Base-by-base conservation (phyloP, 2,329 filamentous ascomycete genomes). In the Fusarium sp. region DNA sequence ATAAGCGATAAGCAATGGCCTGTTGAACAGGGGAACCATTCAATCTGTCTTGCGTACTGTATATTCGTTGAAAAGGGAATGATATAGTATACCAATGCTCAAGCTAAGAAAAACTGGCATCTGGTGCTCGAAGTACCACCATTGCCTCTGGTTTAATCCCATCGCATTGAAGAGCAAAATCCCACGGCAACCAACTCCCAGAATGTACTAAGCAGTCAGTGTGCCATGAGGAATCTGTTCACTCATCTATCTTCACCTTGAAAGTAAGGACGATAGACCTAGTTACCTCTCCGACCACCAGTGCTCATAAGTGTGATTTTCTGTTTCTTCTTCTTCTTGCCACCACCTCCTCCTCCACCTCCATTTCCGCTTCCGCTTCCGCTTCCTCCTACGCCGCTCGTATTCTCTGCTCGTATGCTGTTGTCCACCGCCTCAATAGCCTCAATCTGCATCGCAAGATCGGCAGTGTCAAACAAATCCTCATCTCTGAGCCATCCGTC, bases 401-500 rank as follows among this genome's bases (percentile, higher is more conserved):
- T 61, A 46, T 46, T 70, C 29, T 55, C 63, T 39, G 48, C 37
- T 8, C 59, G 54, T 14, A 61, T 60, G 23, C 46, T 68, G 15
- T 67, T 64, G 27, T 74, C 72, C 38, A 80, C 73, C 44, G 81
- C 59, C 17, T 81, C 73, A 49, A 85, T 72, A 3, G 84, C 84
- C 68, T 87, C 81, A 69, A 88, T 79, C 72, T 88, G 84, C 69
- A 82, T 73, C 13, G 84, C 80, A 6, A 88, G 70, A 51, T 92
- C 89, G 2, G 85, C 82, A 4, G 78, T 78, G 1, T 76, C 79
- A 14, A 96, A 73, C 53, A 97, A 86, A 53, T 89, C 88, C 69
- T 96, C 91, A 2, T 88, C 92, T 67, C 91, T 88, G 14, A 94
- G 79, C 93, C 93, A 97, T 1, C 93, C 94, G 72, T 97, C 93